phyloP scores from a whole-genome alignment of 1,284 basidiomycete genomes.

The Moniliella sp. region DNA sequence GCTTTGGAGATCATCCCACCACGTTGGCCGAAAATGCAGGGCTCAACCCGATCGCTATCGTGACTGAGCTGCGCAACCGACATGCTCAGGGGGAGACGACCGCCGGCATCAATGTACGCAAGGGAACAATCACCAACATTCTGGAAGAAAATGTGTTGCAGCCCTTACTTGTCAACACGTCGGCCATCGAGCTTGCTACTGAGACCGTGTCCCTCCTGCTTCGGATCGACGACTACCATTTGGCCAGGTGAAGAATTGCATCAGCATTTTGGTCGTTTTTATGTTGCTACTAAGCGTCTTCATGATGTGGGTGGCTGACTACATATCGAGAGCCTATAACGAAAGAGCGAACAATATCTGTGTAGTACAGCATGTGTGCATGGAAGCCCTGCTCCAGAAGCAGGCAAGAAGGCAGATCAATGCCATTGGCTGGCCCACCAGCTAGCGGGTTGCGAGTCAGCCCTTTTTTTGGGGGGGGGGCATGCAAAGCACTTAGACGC shows the following conservation, averaged over 20 bases:
- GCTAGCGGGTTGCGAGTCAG: no score
- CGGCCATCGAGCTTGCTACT: slow-evolving; percentile 77
- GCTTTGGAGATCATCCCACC: slow-evolving; percentile 91
- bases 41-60: slow-evolving; percentile 88
- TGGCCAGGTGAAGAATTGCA: slow-evolving; percentile 12
- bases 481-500: slow-evolving; percentile 37
- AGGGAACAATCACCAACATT: slow-evolving; percentile 90
- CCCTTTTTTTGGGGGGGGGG: no score
- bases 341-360: no score
- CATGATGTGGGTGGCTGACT: slow-evolving; percentile 1
- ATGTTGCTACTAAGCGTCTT: no score
- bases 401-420: no score
- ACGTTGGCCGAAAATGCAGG: slow-evolving; percentile 97
- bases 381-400: no score
- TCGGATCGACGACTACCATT: slow-evolving; percentile 76
- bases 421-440: no score
- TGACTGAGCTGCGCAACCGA: slow-evolving; percentile 87
- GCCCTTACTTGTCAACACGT: slow-evolving; percentile 84
- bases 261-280: not conserved
- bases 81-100: slow-evolving; percentile 83
- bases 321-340: not conserved
- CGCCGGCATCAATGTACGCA: slow-evolving; percentile 78
- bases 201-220: slow-evolving; percentile 91
- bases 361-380: no score
- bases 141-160: slow-evolving; percentile 92